Conservation (phyloP, 441 rosid species). For the Rhodomyrtus psidioides region DNA sequence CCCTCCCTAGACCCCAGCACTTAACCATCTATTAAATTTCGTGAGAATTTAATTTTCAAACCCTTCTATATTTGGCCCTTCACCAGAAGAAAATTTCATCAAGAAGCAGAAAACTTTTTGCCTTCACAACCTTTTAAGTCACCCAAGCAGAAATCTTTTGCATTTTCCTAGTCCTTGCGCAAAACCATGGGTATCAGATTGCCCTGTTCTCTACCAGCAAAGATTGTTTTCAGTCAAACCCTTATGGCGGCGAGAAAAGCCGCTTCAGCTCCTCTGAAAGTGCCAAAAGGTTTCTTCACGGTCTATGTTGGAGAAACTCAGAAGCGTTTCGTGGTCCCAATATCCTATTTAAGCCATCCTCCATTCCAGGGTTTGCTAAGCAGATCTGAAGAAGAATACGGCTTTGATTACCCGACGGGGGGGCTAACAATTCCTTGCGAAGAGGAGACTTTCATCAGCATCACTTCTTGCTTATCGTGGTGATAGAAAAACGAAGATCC, state of each 20-base stretch:
- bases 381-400: neutral
- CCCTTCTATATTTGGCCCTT: neutral
- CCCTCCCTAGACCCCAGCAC: neutral
- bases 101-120: neutral
- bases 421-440: conserved; percentile 10
- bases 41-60: neutral
- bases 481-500: neutral
- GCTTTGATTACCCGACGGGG: conserved; percentile 3
- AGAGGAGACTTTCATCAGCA: conserved; percentile 1
- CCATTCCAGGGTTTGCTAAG: neutral
- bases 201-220: conserved; percentile 1
- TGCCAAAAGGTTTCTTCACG: conserved; percentile 11
- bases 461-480: neutral
- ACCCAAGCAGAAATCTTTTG: neutral
- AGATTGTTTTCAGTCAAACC: conserved; percentile 4
- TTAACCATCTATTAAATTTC: neutral
- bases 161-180: neutral
- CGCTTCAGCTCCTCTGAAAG: neutral
- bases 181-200: neutral
- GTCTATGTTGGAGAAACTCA: conserved; percentile 14
- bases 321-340: neutral
- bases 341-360: neutral
- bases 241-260: neutral
- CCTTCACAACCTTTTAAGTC: neutral
- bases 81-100: neutral